Conservation (phyloP, 2,329 filamentous ascomycete species). For the Dothideomycetes sp. region DNA sequence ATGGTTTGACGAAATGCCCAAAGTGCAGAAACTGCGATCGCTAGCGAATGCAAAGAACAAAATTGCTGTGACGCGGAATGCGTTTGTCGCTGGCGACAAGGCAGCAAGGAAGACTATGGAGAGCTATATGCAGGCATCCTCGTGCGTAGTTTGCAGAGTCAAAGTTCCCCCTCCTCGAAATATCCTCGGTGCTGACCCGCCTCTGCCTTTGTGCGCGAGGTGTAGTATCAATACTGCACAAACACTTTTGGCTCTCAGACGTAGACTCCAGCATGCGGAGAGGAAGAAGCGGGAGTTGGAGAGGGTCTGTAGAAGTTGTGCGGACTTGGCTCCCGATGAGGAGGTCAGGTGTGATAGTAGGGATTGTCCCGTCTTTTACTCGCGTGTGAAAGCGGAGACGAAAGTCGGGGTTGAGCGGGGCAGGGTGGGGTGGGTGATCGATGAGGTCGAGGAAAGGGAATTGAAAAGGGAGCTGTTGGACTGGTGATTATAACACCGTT, state of each 20-base stretch:
- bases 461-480: slow-evolving; percentile 9
- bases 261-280: slow-evolving; percentile 52
- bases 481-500: too few relatives aligned
- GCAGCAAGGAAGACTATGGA: slow-evolving; percentile 69
- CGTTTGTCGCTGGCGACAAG: slow-evolving; percentile 7
- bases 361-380: slow-evolving; percentile 90
- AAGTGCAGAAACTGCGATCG: slow-evolving; percentile 62
- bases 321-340: slow-evolving; percentile 60
- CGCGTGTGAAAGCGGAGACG: slow-evolving; percentile 52
- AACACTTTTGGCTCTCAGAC: slow-evolving; percentile 54
- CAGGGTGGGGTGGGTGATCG: slow-evolving; percentile 30
- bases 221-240: slow-evolving; percentile 47
- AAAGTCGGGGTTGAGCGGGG: slow-evolving; percentile 28
- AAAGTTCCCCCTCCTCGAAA: slow-evolving; percentile 37
- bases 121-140: slow-evolving; percentile 74
- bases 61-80: slow-evolving; percentile 6
- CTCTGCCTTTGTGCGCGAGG: slow-evolving; percentile 43
- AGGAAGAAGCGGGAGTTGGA: slow-evolving; percentile 52
- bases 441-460: slow-evolving; percentile 26
- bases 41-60: slow-evolving; percentile 9
- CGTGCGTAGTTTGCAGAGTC: slow-evolving; percentile 65
- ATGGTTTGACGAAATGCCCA: slow-evolving; percentile 98
- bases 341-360: slow-evolving; percentile 79
- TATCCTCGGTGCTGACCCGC: slow-evolving; percentile 11
- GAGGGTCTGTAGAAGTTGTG: slow-evolving; percentile 69